phyloP scores from a whole-genome alignment of 129 eudicot species.

The Ambrosia artemisiifolia region DNA sequence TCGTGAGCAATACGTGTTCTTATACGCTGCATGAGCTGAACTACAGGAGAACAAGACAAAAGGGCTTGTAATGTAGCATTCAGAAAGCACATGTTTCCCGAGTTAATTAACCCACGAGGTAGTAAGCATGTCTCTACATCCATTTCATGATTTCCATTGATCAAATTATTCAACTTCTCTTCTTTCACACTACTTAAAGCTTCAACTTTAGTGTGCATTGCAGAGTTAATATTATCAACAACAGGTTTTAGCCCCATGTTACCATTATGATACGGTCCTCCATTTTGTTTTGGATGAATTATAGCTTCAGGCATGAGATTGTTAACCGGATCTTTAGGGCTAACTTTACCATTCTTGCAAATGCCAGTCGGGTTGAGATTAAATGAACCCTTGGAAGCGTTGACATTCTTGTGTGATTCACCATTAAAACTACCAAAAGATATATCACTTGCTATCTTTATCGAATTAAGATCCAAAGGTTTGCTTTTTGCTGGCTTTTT shows the following conservation, averaged over 20 bases:
- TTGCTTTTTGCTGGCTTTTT: constrained; percentile 23
- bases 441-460: constrained; percentile 28
- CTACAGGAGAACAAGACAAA: constrained; percentile 71
- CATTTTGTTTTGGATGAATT: constrained; percentile 47
- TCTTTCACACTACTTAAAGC: constrained; percentile 14
- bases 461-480: constrained; percentile 29
- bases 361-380: constrained; percentile 16
- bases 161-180: constrained; percentile 31
- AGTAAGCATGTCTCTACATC: constrained; percentile 30
- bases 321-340: constrained; percentile 9
- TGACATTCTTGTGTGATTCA: constrained; percentile 21
- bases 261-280: constrained; percentile 36
- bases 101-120: constrained; percentile 82
- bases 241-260: constrained; percentile 22
- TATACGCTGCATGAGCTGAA: constrained; percentile 61
- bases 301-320: constrained; percentile 25
- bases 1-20: constrained; percentile 40
- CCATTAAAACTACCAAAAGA: constrained; percentile 49
- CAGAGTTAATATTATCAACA: constrained; percentile 25
- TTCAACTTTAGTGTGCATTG: constrained; percentile 5
- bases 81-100: constrained; percentile 82
- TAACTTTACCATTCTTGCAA: constrained; percentile 22
- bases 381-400: constrained; percentile 18
- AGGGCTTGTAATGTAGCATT: constrained; percentile 92
- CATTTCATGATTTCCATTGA: constrained; percentile 22